Evolutionary conservation across 129 eudicot species (phyloP).

Genomic region (Chrysanthemum seticuspe): DNA sequence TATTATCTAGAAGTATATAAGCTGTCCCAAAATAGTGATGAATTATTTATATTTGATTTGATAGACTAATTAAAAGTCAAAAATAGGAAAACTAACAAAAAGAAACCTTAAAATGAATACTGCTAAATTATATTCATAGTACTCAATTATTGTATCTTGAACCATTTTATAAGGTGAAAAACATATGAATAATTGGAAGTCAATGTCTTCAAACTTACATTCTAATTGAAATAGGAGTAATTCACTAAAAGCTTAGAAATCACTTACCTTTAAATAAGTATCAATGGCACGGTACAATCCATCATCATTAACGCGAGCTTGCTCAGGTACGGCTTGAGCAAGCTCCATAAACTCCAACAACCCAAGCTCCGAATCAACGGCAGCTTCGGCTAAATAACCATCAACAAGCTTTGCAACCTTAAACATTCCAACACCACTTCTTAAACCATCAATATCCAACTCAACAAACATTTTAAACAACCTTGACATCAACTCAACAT

Average conservation of each 20-base stretch:
- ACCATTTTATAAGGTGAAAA: too few species aligned
- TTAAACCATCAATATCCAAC: slow-evolving; percentile 39
- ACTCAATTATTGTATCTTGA: too few species aligned
- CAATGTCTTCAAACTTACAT: too few species aligned
- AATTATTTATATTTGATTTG: too few species aligned
- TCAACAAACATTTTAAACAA: slow-evolving; percentile 57
- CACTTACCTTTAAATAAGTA: slow-evolving; percentile 75
- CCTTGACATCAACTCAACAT: slow-evolving; percentile 54
- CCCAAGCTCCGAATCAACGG: slow-evolving; percentile 51
- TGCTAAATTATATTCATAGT: too few species aligned
- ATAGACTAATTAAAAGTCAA: too few species aligned
- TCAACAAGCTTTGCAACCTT: slow-evolving; percentile 85
- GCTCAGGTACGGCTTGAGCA: slow-evolving; percentile 64
- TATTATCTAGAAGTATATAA: too few species aligned
- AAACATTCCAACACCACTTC: slow-evolving; percentile 53
- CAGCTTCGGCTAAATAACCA: slow-evolving; percentile 77
- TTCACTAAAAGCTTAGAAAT: background rate
- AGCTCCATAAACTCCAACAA: slow-evolving; percentile 62
- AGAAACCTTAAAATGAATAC: too few species aligned
- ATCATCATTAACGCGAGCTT: slow-evolving; percentile 69
- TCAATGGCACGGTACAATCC: slow-evolving; percentile 90
- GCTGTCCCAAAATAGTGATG: too few species aligned
- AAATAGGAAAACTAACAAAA: too few species aligned
- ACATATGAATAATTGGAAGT: too few species aligned
- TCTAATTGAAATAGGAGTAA: background rate